Evolutionary conservation across 1,139 yeast genomes (phyloP).

Genomic region (Groenewaldozyma sp.): DNA sequence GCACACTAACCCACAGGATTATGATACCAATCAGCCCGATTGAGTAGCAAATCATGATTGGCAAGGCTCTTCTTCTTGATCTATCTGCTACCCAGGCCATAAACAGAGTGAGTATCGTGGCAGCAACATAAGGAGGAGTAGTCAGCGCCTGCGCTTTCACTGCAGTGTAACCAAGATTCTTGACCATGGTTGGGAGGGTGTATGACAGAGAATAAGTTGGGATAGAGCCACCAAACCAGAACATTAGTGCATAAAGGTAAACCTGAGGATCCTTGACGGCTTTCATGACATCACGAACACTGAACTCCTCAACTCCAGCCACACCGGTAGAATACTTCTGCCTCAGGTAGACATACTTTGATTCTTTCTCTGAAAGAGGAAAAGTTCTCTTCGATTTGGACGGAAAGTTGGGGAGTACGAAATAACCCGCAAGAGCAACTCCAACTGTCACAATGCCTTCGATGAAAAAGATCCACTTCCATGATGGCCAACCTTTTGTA

Average conservation of each 20-base stretch:
- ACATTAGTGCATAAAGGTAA: slow-evolving; percentile 16
- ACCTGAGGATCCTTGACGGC: slow-evolving; percentile 28
- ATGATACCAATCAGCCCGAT: slow-evolving; percentile 4
- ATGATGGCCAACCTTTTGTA: slow-evolving; percentile 32
- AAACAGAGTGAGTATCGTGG: slow-evolving; percentile 26
- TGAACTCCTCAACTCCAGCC: no score
- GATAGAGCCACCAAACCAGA: no score
- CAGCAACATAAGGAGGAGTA: slow-evolving; percentile 31
- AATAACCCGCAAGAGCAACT: slow-evolving; percentile 39
- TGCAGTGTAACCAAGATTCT: slow-evolving; percentile 25
- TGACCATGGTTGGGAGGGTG: slow-evolving; percentile 30
- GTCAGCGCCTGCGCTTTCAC: slow-evolving; percentile 24
- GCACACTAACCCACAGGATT: slow-evolving; percentile 4
- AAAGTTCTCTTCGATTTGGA: slow-evolving; percentile 35
- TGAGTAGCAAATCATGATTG: slow-evolving; percentile 2
- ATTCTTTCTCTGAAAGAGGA: slow-evolving; percentile 42
- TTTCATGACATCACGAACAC: slow-evolving; percentile 5
- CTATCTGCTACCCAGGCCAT: slow-evolving; percentile 29
- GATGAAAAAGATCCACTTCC: slow-evolving; percentile 54
- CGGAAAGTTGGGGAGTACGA: slow-evolving; percentile 44
- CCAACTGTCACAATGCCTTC: slow-evolving; percentile 41
- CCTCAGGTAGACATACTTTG: slow-evolving; percentile 38
- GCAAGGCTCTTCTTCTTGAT: slow-evolving; percentile 6
- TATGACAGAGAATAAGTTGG: slow-evolving; percentile 19
- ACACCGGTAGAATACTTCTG: slow-evolving; percentile 20